Conservation (phyloP, 2,329 filamentous ascomycete species). For the Aspergillus ustus region DNA sequence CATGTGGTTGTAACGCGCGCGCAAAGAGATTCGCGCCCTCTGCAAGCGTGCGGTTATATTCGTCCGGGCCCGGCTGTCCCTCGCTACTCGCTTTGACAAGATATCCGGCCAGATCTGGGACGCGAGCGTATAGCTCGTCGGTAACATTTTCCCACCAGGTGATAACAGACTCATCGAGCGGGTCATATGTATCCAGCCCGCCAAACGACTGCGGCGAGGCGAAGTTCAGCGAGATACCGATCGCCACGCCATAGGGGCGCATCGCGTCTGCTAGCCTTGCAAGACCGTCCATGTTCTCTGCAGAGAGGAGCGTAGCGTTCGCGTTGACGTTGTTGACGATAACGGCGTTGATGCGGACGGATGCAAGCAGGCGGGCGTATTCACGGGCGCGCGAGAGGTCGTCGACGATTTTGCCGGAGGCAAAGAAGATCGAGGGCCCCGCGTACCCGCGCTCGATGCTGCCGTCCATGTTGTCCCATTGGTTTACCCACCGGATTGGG, state of each 20-base stretch:
- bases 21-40: slow-evolving; percentile 73
- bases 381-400: slow-evolving; percentile 64
- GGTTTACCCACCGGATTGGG: slow-evolving; percentile 70
- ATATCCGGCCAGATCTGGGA: slow-evolving; percentile 72
- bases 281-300: slow-evolving; percentile 64
- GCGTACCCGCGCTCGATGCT: slow-evolving; percentile 73
- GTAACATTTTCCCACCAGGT: slow-evolving; percentile 67
- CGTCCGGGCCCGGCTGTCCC: slow-evolving; percentile 70
- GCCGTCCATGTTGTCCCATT: slow-evolving; percentile 73
- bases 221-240: slow-evolving; percentile 72
- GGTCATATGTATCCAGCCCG: slow-evolving; percentile 66
- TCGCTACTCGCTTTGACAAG: slow-evolving; percentile 74
- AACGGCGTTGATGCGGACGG: slow-evolving; percentile 68
- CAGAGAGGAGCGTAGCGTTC: slow-evolving; percentile 61
- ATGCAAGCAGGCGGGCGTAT: slow-evolving; percentile 70
- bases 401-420: slow-evolving; percentile 57
- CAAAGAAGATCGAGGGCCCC: slow-evolving; percentile 71
- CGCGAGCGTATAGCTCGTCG: slow-evolving; percentile 59
- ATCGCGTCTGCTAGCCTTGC: slow-evolving; percentile 67
- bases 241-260: slow-evolving; percentile 68
- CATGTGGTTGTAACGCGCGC: slow-evolving; percentile 59
- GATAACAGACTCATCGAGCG: slow-evolving; percentile 63
- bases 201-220: slow-evolving; percentile 64
- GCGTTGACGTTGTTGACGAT: slow-evolving; percentile 76
- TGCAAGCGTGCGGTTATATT: slow-evolving; percentile 71